Base-by-base conservation (phyloP, 257 asterid species). In the Scutellaria barbata region DNA sequence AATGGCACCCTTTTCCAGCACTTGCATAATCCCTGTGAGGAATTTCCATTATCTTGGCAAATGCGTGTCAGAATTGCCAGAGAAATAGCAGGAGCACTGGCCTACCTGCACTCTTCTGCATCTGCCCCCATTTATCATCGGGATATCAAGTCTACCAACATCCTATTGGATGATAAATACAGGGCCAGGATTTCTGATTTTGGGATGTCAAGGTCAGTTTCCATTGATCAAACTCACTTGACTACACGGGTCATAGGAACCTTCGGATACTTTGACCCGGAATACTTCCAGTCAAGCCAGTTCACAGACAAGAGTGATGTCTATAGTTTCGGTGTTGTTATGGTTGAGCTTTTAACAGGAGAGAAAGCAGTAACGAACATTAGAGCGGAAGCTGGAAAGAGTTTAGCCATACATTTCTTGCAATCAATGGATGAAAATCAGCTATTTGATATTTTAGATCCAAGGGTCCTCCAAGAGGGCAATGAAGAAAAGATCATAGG, bases 261-360 rank as follows among this genome's bases (percentile, higher is more conserved):
- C 1, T 81, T 83, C 0, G 88, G 88, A 2, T 81, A 83, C 68
- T 40, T 83, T 74, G 88, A 83, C 73, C 88, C 85, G 0, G 88
- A 83, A 68, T 83, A 83, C 62, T 83, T 80, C 65, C 80, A 63
- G 7, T 80, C 83, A 2, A 81, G 74, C 17, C 81, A 80, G 14
- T 83, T 74, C 73, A 83, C 82, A 0, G 82, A 81, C 5, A 84
- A 81, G 80, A 84, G 86, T 8, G 83, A 84, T 7, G 86, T 81
- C 2, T 84, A 81, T 7, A 79, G 82, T 12, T 84, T 81, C 8
- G 84, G 84, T 0, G 85, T 81, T 3, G 79, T 76, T 1, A n/a
- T 84, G 73, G 85, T 84, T 17, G 86, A 84, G 72, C 86, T 84
- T 48, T 43, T 84, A 5, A 81, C 89, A 0, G 81, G 88, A 6